Conservation (phyloP, 345 rosid genomes). For the Pugionium dolabratum region DNA sequence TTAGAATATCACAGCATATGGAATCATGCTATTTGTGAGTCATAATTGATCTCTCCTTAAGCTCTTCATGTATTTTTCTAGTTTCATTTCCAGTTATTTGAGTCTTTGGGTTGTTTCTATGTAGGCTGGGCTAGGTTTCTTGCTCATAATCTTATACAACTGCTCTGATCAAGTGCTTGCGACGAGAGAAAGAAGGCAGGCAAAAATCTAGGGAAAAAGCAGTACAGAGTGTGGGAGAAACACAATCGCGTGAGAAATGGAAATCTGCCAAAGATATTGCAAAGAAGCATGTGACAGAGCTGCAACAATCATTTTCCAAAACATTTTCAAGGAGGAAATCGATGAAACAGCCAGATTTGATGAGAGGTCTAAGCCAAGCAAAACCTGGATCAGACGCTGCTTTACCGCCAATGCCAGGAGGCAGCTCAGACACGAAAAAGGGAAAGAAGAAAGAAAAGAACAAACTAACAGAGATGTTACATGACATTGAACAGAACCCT, state of each 20-base stretch:
- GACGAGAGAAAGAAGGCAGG: constrained; percentile 84
- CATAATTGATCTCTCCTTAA: constrained; percentile 25
- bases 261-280: constrained; percentile 87
- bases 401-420: constrained; percentile 48
- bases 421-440: constrained; percentile 42
- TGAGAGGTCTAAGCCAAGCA: constrained; percentile 55
- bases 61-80: neutral
- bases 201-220: constrained; percentile 86
- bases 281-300: constrained; percentile 68
- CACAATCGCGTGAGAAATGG: constrained; percentile 84
- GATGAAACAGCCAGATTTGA: constrained; percentile 47
- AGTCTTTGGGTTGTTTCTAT: neutral
- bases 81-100: neutral
- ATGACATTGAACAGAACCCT: constrained; percentile 77
- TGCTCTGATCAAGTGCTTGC: constrained; percentile 96
- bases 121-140: constrained; percentile 76
- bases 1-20: constrained; percentile 92
- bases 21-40: constrained; percentile 89
- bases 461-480: constrained; percentile 77
- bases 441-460: constrained; percentile 67
- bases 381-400: constrained; percentile 73
- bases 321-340: constrained; percentile 81
- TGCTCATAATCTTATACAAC: constrained; percentile 77
- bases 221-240: constrained; percentile 78
- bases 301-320: constrained; percentile 71